Evolutionary conservation across 1,284 basidiomycete genomes (phyloP).

Genomic region (Ustilago crameri): DNA sequence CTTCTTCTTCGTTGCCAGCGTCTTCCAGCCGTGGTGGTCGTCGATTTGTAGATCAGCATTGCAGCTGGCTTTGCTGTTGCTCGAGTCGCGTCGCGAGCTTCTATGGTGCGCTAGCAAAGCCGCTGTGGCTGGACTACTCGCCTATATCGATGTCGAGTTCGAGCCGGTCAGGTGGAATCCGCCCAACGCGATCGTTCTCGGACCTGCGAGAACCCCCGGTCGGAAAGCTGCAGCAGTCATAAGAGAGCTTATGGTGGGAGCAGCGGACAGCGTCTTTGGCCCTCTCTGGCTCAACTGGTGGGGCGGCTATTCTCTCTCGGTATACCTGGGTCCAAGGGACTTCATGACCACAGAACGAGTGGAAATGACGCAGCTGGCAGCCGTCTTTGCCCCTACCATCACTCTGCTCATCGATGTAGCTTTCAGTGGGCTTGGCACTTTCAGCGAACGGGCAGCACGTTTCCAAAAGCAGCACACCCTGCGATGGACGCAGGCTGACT

Average conservation of each 20-base stretch:
- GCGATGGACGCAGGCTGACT: conserved; percentile 39
- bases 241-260: conserved; percentile 21
- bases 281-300: conserved; percentile 45
- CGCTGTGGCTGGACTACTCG: conserved; percentile 28
- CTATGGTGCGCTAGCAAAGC: conserved; percentile 36
- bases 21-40: conserved; percentile 35
- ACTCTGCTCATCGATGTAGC: conserved; percentile 33
- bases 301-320: conserved; percentile 42
- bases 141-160: conserved; percentile 33
- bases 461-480: conserved; percentile 25
- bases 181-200: conserved; percentile 29
- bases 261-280: conserved; percentile 35
- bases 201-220: conserved; percentile 17
- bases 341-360: conserved; percentile 43
- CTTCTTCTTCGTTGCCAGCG: conserved; percentile 24
- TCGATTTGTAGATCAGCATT: conserved; percentile 27
- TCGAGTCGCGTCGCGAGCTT: conserved; percentile 36
- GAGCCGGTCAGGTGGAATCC: conserved; percentile 36
- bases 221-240: conserved; percentile 17
- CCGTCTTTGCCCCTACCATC: conserved; percentile 34
- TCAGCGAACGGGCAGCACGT: conserved; percentile 24
- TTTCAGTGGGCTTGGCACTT: conserved; percentile 11
- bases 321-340: conserved; percentile 27
- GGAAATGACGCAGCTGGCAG: conserved; percentile 40
- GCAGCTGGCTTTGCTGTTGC: conserved; percentile 33